Conservation (phyloP, 805 yeast genomes). For the Cyberlindnera lachancei region DNA sequence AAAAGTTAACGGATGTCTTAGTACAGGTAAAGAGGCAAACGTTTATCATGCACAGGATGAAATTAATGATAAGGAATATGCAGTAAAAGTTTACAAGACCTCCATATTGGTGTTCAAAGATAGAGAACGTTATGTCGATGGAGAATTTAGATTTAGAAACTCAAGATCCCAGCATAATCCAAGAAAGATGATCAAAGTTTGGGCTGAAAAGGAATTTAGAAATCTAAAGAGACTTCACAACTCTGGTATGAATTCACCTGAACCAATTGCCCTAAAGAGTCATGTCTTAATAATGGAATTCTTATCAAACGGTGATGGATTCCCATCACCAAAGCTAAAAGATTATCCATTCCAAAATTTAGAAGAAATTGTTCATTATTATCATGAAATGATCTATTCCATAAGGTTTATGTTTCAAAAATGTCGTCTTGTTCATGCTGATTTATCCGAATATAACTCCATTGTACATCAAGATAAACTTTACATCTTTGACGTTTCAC, state of each 20-base stretch:
- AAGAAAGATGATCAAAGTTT: conserved; percentile 91
- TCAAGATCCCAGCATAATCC: conserved; percentile 86
- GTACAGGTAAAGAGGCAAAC: conserved; percentile 98
- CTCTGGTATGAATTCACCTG: conserved; percentile 87
- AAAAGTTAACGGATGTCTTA: conserved; percentile 84
- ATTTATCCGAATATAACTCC: conserved; percentile 88
- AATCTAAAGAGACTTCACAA: conserved; percentile 76
- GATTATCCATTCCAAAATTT: conserved; percentile 71
- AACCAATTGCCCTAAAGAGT: conserved; percentile 79
- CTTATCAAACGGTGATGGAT: conserved; percentile 66
- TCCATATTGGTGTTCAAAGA: conserved; percentile 96
- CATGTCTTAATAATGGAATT: conserved; percentile 96
- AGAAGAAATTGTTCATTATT: conserved; percentile 59
- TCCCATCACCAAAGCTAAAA: conserved; percentile 83
- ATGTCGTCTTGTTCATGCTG: conserved; percentile 93
- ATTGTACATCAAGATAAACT: conserved; percentile 74
- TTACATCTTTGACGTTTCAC: conserved; percentile 93
- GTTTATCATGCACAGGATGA: conserved; percentile 72
- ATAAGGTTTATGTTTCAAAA: conserved; percentile 84
- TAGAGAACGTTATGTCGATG: conserved; percentile 91
- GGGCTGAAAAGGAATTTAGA: conserved; percentile 98
- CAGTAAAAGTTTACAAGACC: conserved; percentile 92
- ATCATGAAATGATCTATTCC: conserved; percentile 71
- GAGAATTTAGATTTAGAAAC: conserved; percentile 88
- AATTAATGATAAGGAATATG: conserved; percentile 48